These are phyloP conservation scores for Linnemannia zychae DNA, from an alignment of 192 early-diverging fungal species.

Conservation along the genomic window DNA sequence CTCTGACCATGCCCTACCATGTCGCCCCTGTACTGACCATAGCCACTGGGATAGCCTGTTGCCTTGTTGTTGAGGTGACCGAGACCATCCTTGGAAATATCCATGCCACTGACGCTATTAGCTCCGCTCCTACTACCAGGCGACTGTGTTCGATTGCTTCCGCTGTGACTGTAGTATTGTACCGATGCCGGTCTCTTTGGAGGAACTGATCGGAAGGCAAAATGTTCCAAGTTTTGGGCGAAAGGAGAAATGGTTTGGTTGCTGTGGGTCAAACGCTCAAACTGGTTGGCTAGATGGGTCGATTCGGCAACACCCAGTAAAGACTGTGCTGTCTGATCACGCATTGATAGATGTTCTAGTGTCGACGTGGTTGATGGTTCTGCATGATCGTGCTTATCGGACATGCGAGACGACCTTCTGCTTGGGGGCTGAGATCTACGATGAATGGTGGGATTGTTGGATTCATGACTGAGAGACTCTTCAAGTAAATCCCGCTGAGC, in stretches of 20 bases:
- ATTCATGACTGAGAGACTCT: conserved; percentile 43
- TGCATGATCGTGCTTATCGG: conserved; percentile 10
- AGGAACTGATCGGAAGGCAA: conserved; percentile 78
- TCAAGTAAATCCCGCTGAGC: conserved; percentile 32
- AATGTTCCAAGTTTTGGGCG: conserved; percentile 84
- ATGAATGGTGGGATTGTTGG: conserved; percentile 6
- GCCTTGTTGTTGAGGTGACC: conserved; percentile 6
- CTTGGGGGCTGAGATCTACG: not conserved
- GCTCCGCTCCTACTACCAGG: conserved; percentile 29
- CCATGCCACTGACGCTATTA: conserved; percentile 14
- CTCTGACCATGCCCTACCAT: conserved; percentile 28
- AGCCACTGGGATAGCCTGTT: conserved; percentile 11
- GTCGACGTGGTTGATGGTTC: not conserved
- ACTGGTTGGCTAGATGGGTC: conserved; percentile 89
- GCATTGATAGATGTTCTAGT: conserved; percentile 28
- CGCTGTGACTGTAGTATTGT: conserved; percentile 33
- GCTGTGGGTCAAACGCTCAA: conserved; percentile 85
- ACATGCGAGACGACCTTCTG: conserved; percentile 41
- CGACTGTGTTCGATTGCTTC: conserved; percentile 8
- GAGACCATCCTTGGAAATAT: conserved; percentile 22
- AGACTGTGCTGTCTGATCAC: conserved; percentile 1
- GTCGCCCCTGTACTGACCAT: conserved; percentile 11
- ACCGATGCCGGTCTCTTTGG: conserved; percentile 48
- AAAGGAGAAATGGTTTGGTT: conserved; percentile 92
- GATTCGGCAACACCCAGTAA: conserved; percentile 39